These are phyloP conservation scores for Cicer chorassanicum DNA, from an alignment of 306 rosid species.

Conservation along the genomic window DNA sequence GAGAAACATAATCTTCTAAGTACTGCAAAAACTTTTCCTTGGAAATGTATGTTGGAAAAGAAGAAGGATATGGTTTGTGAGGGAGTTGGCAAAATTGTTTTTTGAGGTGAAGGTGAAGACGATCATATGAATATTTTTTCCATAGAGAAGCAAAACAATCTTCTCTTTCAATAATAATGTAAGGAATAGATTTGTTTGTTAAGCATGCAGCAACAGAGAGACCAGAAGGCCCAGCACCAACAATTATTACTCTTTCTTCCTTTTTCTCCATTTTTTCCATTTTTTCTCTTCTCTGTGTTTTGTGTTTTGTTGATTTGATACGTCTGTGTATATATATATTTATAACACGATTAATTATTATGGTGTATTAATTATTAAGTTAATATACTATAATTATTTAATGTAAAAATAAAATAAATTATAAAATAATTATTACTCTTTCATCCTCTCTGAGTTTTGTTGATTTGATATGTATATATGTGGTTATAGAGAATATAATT, in stretches of 20 bases:
- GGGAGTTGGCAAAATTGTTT: slow-evolving; percentile 71
- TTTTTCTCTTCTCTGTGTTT: background rate
- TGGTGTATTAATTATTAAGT: too few species aligned
- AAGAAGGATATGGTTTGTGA: slow-evolving; percentile 53
- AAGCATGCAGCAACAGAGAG: slow-evolving; percentile 63
- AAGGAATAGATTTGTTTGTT: slow-evolving; percentile 49
- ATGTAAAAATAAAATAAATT: too few species aligned
- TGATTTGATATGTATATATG: too few species aligned
- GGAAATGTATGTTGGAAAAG: slow-evolving; percentile 56
- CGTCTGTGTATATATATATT: too few species aligned
- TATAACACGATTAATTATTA: too few species aligned
- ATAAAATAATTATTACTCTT: too few species aligned
- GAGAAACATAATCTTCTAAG: slow-evolving; percentile 61
- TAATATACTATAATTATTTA: too few species aligned
- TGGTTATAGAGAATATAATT: too few species aligned
- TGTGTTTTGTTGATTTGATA: background rate
- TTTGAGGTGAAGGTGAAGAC: slow-evolving; percentile 71
- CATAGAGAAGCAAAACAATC: slow-evolving; percentile 69
- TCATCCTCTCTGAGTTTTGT: too few species aligned
- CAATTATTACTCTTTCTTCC: slow-evolving; percentile 53
- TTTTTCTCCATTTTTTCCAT: slow-evolving; percentile 44
- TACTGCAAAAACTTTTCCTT: slow-evolving; percentile 54
- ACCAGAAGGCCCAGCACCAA: slow-evolving; percentile 80
- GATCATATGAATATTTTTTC: slow-evolving; percentile 75
- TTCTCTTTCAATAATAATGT: slow-evolving; percentile 64